Percentiles rank a stretch among this genome's conserved stretches.
phyloP scores from a whole-genome alignment of 164 flowering plant genomes.

The Vitis labrusca region DNA sequence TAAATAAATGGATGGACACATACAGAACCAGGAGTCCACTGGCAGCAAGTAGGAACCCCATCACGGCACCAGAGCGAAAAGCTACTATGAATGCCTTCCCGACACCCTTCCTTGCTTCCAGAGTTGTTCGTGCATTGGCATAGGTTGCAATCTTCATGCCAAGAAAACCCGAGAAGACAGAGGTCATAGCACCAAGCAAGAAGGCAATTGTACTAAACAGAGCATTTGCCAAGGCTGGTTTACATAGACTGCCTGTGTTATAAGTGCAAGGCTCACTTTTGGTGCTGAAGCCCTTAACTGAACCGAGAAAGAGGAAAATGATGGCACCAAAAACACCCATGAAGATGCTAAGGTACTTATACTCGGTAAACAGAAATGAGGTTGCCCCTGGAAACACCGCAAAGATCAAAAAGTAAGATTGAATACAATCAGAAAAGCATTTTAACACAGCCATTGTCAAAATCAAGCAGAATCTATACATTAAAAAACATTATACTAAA shows the following conservation, averaged over 20 bases:
- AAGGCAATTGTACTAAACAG: slow-evolving; percentile 47
- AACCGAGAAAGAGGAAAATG: slow-evolving; percentile 55
- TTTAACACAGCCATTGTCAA: not conserved
- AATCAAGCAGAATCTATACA: too few species aligned
- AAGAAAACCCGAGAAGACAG: slow-evolving; percentile 46
- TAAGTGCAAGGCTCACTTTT: slow-evolving; percentile 47
- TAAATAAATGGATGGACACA: slow-evolving; percentile 37
- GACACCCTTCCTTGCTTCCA: slow-evolving; percentile 50
- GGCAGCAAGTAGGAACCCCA: slow-evolving; percentile 61
- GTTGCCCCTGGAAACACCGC: slow-evolving; percentile 38
- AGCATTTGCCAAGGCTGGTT: slow-evolving; percentile 58
- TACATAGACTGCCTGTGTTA: slow-evolving; percentile 33
- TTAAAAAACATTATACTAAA: too few species aligned
- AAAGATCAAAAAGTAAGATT: not conserved
- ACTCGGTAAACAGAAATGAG: slow-evolving; percentile 46
- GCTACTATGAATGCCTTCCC: slow-evolving; percentile 51
- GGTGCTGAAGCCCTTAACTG: slow-evolving; percentile 51
- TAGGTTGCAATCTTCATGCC: slow-evolving; percentile 60
- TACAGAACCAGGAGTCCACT: slow-evolving; percentile 52
- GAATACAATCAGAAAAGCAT: not conserved
- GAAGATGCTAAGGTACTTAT: slow-evolving; percentile 44
- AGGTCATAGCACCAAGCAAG: slow-evolving; percentile 49
- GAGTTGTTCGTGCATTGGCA: slow-evolving; percentile 54
- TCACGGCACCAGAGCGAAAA: slow-evolving; percentile 54
- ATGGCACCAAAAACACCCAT: slow-evolving; percentile 30